Conservation (phyloP, 768 basidiomycete species). For the Hericium rajendrae region DNA sequence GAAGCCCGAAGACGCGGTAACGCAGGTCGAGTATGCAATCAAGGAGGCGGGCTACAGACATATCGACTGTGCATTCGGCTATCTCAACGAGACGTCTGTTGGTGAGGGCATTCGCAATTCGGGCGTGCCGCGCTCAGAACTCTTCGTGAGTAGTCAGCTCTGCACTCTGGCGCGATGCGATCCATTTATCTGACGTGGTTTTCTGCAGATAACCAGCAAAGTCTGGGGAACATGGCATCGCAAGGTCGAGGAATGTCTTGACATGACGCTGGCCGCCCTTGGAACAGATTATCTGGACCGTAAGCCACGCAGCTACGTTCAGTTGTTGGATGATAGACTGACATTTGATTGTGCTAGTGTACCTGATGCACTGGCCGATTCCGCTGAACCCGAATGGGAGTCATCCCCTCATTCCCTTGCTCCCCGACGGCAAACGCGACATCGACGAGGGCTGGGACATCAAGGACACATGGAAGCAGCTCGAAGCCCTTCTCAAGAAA, state of each 20-base stretch:
- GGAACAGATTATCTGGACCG: slow-evolving; percentile 82
- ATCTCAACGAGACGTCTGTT: slow-evolving; percentile 55
- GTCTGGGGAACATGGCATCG: slow-evolving; percentile 61
- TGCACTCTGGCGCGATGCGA: background rate
- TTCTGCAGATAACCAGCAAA: slow-evolving; percentile 56
- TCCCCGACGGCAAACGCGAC: slow-evolving; percentile 56
- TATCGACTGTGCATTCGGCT: slow-evolving; percentile 63
- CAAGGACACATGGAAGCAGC: slow-evolving; percentile 72
- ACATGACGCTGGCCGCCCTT: slow-evolving; percentile 67
- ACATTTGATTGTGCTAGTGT: slow-evolving; percentile 28
- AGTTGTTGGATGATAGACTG: background rate
- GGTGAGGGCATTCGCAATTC: slow-evolving; percentile 50
- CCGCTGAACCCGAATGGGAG: slow-evolving; percentile 61
- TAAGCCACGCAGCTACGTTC: slow-evolving; percentile 23
- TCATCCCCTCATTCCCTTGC: slow-evolving; percentile 46
- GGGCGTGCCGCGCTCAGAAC: slow-evolving; percentile 43
- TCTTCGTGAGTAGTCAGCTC: slow-evolving; percentile 55
- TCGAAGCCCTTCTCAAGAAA: slow-evolving; percentile 65
- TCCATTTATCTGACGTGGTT: background rate
- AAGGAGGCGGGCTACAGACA: slow-evolving; percentile 65
- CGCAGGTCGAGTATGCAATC: slow-evolving; percentile 66
- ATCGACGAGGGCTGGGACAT: slow-evolving; percentile 58
- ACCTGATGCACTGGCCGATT: slow-evolving; percentile 79
- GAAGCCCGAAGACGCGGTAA: slow-evolving; percentile 56
- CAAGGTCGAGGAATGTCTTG: slow-evolving; percentile 63